These are phyloP conservation scores for Aspergillus candidus DNA, from an alignment of 2,329 filamentous ascomycete genomes.

Conservation along the genomic window DNA sequence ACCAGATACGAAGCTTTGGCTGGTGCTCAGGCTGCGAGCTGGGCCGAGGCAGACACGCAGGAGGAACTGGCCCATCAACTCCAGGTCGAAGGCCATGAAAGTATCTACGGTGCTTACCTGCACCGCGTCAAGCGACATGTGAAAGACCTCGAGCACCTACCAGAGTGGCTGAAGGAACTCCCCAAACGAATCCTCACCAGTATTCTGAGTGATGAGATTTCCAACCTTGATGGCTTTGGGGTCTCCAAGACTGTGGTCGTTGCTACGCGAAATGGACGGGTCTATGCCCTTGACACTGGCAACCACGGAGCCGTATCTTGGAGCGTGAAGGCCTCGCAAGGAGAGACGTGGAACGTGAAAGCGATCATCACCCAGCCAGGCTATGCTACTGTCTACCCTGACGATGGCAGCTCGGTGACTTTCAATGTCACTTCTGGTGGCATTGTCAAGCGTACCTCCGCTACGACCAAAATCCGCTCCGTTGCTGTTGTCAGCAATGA, in stretches of 20 bases:
- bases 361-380: slow-evolving; percentile 60
- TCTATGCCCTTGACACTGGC: slow-evolving; percentile 74
- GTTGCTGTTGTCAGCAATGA: slow-evolving; percentile 27
- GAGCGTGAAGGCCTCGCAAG: slow-evolving; percentile 60
- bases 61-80: slow-evolving; percentile 73
- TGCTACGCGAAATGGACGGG: slow-evolving; percentile 69
- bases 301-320: slow-evolving; percentile 69
- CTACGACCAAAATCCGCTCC: slow-evolving; percentile 25
- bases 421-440: slow-evolving; percentile 41
- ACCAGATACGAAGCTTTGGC: slow-evolving; percentile 73
- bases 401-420: slow-evolving; percentile 57
- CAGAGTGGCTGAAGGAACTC: slow-evolving; percentile 63
- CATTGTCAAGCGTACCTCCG: slow-evolving; percentile 28
- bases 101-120: slow-evolving; percentile 71
- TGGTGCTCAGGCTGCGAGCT: slow-evolving; percentile 71
- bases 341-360: slow-evolving; percentile 60
- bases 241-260: slow-evolving; percentile 81
- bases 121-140: slow-evolving; percentile 80
- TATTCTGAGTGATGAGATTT: slow-evolving; percentile 51
- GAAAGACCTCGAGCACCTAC: slow-evolving; percentile 66
- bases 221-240: slow-evolving; percentile 60
- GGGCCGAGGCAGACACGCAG: slow-evolving; percentile 68
- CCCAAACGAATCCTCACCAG: slow-evolving; percentile 63
- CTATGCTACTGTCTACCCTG: slow-evolving; percentile 53
- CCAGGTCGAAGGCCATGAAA: slow-evolving; percentile 80